A percentile compares a stretch with the other conserved stretches of the same genome.
Evolutionary conservation across 2,329 filamentous ascomycete genomes (phyloP).

Genomic region (Botrytis aclada): DNA sequence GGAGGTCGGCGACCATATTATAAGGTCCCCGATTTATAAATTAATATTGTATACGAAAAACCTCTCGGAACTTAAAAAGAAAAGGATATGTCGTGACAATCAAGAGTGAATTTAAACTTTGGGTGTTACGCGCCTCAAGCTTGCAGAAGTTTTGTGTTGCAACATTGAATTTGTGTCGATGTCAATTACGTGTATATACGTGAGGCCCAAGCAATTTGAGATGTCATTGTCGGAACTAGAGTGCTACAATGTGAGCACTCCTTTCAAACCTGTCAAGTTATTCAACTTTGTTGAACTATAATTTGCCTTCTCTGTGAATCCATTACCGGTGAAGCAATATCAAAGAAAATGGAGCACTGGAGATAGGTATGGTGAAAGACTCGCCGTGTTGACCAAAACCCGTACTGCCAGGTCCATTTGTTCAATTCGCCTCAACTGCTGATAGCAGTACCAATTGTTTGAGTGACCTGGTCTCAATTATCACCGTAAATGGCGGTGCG

Average conservation of each 20-base stretch:
- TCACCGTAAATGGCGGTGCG: not conserved
- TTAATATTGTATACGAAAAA: conserved; percentile 11
- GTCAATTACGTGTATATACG: conserved; percentile 8
- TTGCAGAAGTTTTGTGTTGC: not conserved
- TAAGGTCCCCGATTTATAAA: conserved; percentile 16
- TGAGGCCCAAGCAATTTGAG: not conserved
- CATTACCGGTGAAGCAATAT: not conserved
- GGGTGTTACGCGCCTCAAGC: conserved; percentile 14
- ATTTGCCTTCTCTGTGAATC: not conserved
- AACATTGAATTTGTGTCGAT: conserved; percentile 7
- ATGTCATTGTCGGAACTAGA: conserved; percentile 10
- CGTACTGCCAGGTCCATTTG: not conserved
- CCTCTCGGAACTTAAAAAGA: not conserved
- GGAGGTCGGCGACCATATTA: conserved; percentile 19
- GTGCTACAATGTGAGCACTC: not conserved
- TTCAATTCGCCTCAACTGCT: not conserved
- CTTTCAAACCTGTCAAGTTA: not conserved
- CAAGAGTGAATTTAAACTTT: conserved; percentile 10
- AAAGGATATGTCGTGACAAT: conserved; percentile 7
- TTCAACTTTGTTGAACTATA: not conserved
- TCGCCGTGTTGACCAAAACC: not conserved
- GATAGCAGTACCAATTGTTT: not conserved
- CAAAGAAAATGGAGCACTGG: not conserved
- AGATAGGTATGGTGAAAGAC: not conserved
- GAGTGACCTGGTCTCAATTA: not conserved